phyloP scores from a whole-genome alignment of 1,284 basidiomycete species.

The Macrocystidia cucumis region DNA sequence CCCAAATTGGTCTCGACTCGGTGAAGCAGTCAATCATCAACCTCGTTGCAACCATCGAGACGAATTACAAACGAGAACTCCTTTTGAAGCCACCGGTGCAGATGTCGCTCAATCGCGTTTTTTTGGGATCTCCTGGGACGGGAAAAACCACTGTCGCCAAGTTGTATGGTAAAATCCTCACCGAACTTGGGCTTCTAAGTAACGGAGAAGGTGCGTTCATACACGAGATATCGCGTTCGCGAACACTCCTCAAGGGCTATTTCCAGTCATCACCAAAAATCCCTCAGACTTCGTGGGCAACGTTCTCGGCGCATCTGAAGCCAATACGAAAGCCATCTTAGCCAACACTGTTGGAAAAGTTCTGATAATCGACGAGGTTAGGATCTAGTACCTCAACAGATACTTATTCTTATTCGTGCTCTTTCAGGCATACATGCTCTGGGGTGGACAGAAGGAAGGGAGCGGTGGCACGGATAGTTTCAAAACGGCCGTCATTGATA shows the following conservation, averaged over 20 bases:
- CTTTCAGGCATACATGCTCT: constrained; percentile 60
- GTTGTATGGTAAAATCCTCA: constrained; percentile 52
- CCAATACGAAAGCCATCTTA: constrained; percentile 55
- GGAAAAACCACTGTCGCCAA: constrained; percentile 64
- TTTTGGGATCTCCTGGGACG: constrained; percentile 58
- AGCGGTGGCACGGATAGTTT: constrained; percentile 31
- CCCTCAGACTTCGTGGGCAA: constrained; percentile 56
- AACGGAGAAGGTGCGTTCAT: constrained; percentile 53
- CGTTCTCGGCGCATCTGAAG: constrained; percentile 48
- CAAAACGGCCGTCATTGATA: constrained; percentile 64
- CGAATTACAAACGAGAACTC: constrained; percentile 54
- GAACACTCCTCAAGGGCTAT: constrained; percentile 7
- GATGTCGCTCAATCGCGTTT: constrained; percentile 53
- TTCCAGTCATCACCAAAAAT: constrained; percentile 53
- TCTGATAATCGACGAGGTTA: constrained; percentile 59
- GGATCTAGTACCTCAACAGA: constrained; percentile 8
- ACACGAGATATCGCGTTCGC: neutral
- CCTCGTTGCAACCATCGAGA: constrained; percentile 36
- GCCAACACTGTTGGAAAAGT: constrained; percentile 52
- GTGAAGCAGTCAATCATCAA: constrained; percentile 51
- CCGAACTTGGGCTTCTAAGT: constrained; percentile 51
- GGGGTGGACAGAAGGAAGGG: constrained; percentile 29
- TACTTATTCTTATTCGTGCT: constrained; percentile 1
- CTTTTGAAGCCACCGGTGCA: constrained; percentile 41
- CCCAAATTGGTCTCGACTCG: constrained; percentile 41